Conservation (phyloP, 345 rosid species). For the Syzygium aromaticum region DNA sequence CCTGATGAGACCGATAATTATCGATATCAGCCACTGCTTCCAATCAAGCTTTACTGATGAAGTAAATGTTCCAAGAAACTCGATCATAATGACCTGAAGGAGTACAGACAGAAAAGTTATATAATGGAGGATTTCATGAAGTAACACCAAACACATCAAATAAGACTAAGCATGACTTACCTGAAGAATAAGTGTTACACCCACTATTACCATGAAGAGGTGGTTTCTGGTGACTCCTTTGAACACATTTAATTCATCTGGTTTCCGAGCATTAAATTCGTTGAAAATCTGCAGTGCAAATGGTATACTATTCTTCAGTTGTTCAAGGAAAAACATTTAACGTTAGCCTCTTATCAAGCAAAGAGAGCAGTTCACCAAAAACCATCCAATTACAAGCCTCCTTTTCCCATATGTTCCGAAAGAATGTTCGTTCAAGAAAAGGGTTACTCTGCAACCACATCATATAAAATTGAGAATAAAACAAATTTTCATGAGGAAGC, state of each 20-base stretch:
- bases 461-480: background rate
- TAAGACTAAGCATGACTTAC: conserved; percentile 16
- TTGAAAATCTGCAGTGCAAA: conserved; percentile 56
- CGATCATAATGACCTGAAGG: conserved; percentile 58
- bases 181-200: conserved; percentile 67
- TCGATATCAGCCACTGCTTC: conserved; percentile 64
- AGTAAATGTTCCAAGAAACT: conserved; percentile 32
- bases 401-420: background rate
- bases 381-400: background rate
- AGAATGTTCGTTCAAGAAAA: background rate
- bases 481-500: background rate
- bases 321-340: background rate
- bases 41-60: conserved; percentile 26
- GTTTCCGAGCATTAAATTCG: conserved; percentile 93
- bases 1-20: conserved; percentile 65
- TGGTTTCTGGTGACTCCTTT: conserved; percentile 64
- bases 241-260: conserved; percentile 84
- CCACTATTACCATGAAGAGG: conserved; percentile 71
- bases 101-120: background rate
- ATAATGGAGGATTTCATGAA: background rate
- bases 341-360: background rate
- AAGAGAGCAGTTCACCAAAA: background rate
- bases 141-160: background rate
- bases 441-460: background rate
- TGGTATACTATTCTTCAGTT: background rate